A percentile compares a stretch with the other conserved stretches of the same genome.
These are phyloP conservation scores for Globisporangium cederbergense DNA, from an alignment of 352 stramenopile genomes.

Conservation along the genomic window DNA sequence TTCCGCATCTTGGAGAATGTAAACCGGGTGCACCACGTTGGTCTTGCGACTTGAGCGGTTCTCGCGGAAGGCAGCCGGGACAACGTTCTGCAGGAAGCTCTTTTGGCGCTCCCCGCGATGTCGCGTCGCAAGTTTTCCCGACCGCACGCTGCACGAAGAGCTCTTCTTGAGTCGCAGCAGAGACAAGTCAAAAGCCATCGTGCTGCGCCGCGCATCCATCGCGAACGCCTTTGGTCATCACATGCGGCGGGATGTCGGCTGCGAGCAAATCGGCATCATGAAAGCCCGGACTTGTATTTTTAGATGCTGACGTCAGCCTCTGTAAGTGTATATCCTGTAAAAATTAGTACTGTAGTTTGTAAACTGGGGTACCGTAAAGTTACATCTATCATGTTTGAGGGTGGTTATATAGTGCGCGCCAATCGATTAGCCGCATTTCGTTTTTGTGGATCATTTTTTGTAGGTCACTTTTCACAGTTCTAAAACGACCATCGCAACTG, in stretches of 20 bases:
- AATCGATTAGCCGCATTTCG: too few species aligned
- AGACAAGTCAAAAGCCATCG: not conserved
- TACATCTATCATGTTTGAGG: too few species aligned
- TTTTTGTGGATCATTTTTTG: too few species aligned
- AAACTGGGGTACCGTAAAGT: too few species aligned
- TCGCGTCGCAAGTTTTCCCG: not conserved
- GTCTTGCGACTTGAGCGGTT: not conserved
- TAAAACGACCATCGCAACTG: too few species aligned
- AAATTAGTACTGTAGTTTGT: too few species aligned
- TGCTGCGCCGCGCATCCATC: not conserved
- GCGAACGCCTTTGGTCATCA: not conserved
- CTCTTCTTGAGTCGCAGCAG: not conserved
- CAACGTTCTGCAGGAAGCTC: not conserved
- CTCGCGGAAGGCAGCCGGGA: not conserved
- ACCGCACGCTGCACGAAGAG: not conserved
- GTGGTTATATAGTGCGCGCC: too few species aligned
- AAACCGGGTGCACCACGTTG: slow-evolving; percentile 9
- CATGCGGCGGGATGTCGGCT: not conserved
- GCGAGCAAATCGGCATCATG: not conserved
- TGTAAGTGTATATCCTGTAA: not conserved
- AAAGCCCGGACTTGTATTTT: not conserved
- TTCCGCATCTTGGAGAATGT: not conserved
- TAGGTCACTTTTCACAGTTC: too few species aligned
- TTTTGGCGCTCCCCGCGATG: not conserved
- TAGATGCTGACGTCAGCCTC: not conserved